Evolutionary conservation across 2,329 filamentous ascomycete species (phyloP).

Genomic region (Decorospora gaudefroyi): DNA sequence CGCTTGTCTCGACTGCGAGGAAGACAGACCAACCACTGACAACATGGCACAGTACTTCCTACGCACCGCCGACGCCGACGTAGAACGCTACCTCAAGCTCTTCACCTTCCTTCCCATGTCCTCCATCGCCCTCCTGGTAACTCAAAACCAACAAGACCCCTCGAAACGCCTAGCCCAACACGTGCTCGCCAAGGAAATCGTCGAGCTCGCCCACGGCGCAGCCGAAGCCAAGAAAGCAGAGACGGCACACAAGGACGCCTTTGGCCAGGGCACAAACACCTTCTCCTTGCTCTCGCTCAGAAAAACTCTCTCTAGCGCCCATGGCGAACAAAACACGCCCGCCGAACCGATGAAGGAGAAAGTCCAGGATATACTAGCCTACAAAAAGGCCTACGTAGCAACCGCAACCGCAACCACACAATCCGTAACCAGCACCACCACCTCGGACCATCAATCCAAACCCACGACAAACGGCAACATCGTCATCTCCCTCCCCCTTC

Average conservation of each 20-base stretch:
- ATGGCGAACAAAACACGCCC: constrained; percentile 1
- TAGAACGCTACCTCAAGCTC: constrained; percentile 80
- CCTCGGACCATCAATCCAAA: constrained; percentile 15
- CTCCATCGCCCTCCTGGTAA: constrained; percentile 70
- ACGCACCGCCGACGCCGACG: constrained; percentile 76
- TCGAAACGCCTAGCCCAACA: constrained; percentile 80
- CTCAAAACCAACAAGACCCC: constrained; percentile 68
- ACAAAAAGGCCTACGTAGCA: constrained; percentile 37
- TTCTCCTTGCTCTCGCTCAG: constrained; percentile 37
- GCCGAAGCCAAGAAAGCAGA: constrained; percentile 67
- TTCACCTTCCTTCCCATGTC: constrained; percentile 83
- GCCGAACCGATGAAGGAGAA: constrained; percentile 10
- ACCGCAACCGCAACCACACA: constrained; percentile 23
- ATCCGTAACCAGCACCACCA: constrained; percentile 12
- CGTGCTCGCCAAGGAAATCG: constrained; percentile 77
- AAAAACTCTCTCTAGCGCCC: constrained; percentile 18
- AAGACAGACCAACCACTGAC: not conserved
- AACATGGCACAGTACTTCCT: constrained; percentile 71
- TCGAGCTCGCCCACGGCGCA: constrained; percentile 76
- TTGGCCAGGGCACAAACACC: constrained; percentile 37
- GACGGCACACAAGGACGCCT: constrained; percentile 58
- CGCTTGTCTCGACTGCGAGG: constrained; percentile 14
- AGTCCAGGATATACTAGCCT: constrained; percentile 23
- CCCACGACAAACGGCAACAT: constrained; percentile 54
- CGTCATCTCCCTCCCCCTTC: constrained; percentile 63